Evolutionary conservation across 768 basidiomycete genomes (phyloP), one percentile per base, ranked within the genome.

Genomic region (Psilocybe tampanensis): DNA sequence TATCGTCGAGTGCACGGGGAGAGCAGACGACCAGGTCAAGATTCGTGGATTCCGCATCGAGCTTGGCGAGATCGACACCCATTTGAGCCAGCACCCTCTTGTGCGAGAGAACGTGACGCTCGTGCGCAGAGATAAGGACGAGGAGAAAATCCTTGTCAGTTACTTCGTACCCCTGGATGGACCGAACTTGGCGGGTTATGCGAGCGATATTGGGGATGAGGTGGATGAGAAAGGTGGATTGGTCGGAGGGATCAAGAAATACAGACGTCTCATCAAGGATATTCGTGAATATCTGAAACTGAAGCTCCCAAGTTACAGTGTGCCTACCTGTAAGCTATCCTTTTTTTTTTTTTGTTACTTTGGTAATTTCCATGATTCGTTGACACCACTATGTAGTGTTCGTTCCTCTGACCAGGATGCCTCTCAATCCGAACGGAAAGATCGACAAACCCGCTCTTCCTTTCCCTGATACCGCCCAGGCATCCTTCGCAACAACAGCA

Each of bases 1-100:
- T 4, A 86, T 84, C 29, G 97, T 99, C 11, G 97, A 99, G 71
- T 98, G 97, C 69, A 95, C 92, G 0, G 97, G 97, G 18, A 86
- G 97, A 19, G 95, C 96, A 1, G 97, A 99, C 69, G 96, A 98
- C 68, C 97, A 99, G 69, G 93, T 99, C 76, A 98, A 99, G 77
- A 98, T 99, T 72, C 91, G 97, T 53, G 97, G 97, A 1, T 99
- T 99, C 86, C 83, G 97, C 22, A 98, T 99, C 66, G 97, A 99
- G 70, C 83, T 98, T 7, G 95, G 95, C 15, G 97, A 99, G 72
- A 97, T 99, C 62, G 97, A 99, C 70, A 97, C 92, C 0, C 88
- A 96, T 74, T 85, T 99, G 55, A 92, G 90, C 64, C 88, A 95
- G 66, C 95, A 98, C 69, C 90, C 93, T 8, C 83, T 94, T 18